phyloP scores from a whole-genome alignment of 352 stramenopile genomes.

The Elongisporangium prolatum region DNA sequence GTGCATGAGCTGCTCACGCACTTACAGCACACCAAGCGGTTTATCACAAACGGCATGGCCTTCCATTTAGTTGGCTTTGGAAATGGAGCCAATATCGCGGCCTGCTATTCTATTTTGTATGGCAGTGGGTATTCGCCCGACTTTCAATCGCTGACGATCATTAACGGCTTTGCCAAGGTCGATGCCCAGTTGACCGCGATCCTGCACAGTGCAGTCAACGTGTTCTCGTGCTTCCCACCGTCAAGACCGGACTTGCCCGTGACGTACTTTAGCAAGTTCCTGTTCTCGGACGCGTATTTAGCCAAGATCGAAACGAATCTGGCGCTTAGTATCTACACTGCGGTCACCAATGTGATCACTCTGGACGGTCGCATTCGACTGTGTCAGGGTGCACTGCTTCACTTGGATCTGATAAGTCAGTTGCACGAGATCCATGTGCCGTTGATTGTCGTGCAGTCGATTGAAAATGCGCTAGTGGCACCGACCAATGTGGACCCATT shows the following conservation, averaged over 20 bases:
- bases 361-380: slow-evolving; percentile 83
- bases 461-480: slow-evolving; percentile 86
- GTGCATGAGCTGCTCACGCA: slow-evolving; percentile 86
- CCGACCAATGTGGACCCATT: slow-evolving; percentile 89
- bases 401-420: slow-evolving; percentile 58
- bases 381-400: slow-evolving; percentile 71
- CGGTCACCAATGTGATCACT: slow-evolving; percentile 89
- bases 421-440: slow-evolving; percentile 59
- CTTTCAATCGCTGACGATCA: slow-evolving; percentile 70
- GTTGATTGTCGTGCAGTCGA: slow-evolving; percentile 84
- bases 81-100: slow-evolving; percentile 83
- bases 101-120: slow-evolving; percentile 57
- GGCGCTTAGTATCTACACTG: slow-evolving; percentile 91
- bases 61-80: slow-evolving; percentile 90
- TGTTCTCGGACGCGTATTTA: slow-evolving; percentile 91
- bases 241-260: slow-evolving; percentile 81
- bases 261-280: slow-evolving; percentile 87
- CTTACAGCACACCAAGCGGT: slow-evolving; percentile 62
- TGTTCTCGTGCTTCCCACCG: slow-evolving; percentile 80
- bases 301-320: slow-evolving; percentile 80
- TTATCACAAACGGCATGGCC: slow-evolving; percentile 57
- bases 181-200: slow-evolving; percentile 74
- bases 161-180: slow-evolving; percentile 83
- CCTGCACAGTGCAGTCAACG: slow-evolving; percentile 75
- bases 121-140: slow-evolving; percentile 36